Percentiles rank a stretch among this genome's conserved stretches.
Conservation (phyloP, 176 grass and related monocot species). For the Pontederia paniculata region DNA sequence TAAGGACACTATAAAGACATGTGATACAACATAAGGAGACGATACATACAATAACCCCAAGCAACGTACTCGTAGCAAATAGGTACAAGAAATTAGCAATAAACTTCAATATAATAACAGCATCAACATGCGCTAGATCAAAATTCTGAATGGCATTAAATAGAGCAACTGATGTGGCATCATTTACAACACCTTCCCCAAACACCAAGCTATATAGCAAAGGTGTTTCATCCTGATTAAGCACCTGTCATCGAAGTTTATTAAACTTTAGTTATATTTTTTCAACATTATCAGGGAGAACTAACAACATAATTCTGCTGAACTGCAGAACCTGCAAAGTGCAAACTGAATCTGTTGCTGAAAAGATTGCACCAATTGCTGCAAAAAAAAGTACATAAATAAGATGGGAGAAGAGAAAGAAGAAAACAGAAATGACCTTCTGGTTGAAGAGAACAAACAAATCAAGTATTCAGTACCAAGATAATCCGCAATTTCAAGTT, state of each 20-base stretch:
- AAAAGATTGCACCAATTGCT: conserved; percentile 96
- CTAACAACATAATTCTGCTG: conserved; percentile 9
- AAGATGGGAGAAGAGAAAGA: conserved; percentile 8
- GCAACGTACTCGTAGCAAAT: conserved; percentile 63
- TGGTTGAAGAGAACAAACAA: background rate
- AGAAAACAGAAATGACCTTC: background rate
- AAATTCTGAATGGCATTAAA: conserved; percentile 11
- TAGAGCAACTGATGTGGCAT: conserved; percentile 11
- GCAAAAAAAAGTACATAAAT: conserved; percentile 8
- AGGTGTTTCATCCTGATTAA: conserved; percentile 15
- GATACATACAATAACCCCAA: conserved; percentile 75
- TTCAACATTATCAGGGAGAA: background rate
- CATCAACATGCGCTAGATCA: conserved; percentile 8
- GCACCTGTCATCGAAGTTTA: background rate
- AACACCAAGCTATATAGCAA: conserved; percentile 13
- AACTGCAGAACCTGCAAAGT: conserved; percentile 72
- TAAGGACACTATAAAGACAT: conserved; percentile 1
- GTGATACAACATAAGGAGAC: background rate
- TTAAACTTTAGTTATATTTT: background rate
- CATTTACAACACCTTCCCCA: conserved; percentile 15
- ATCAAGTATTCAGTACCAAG: conserved; percentile 40
- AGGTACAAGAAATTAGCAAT: conserved; percentile 71
- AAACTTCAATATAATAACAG: conserved; percentile 13
- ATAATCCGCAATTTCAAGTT: conserved; percentile 66
- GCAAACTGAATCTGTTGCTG: conserved; percentile 98